These are phyloP conservation scores for Boletus nobilissimus DNA, from an alignment of 1,284 basidiomycete species.

Conservation along the genomic window DNA sequence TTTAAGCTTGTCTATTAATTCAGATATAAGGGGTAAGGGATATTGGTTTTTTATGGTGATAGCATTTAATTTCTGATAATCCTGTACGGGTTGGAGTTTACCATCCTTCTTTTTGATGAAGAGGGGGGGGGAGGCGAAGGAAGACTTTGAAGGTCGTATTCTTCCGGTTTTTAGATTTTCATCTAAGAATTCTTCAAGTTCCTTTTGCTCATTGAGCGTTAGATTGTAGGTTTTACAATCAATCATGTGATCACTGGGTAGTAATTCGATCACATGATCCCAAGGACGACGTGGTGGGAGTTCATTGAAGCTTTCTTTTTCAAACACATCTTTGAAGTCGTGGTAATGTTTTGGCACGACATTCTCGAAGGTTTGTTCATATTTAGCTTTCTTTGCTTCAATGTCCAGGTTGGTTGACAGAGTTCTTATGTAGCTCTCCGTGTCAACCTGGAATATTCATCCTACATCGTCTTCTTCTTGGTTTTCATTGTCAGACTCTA, in stretches of 20 bases:
- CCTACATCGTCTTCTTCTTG: too few species aligned
- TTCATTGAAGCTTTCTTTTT: not conserved
- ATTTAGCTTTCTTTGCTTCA: not conserved
- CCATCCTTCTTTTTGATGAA: not conserved
- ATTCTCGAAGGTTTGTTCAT: not conserved
- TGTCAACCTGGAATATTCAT: too few species aligned
- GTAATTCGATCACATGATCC: not conserved
- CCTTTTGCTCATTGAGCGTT: constrained; percentile 13
- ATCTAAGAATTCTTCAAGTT: not conserved
- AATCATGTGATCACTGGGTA: not conserved
- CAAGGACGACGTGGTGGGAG: not conserved
- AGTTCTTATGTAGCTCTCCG: rapidly evolving
- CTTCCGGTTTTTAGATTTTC: not conserved
- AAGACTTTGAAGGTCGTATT: not conserved
- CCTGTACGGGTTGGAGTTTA: not conserved
- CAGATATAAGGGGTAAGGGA: rapidly evolving
- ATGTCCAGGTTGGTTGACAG: too few species aligned
- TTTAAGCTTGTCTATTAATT: not conserved
- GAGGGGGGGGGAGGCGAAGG: not conserved
- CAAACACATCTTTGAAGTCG: not conserved
- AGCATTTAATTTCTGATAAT: not conserved
- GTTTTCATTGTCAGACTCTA: not conserved
- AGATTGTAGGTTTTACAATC: not conserved
- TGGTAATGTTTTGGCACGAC: not conserved
- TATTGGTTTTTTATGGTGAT: not conserved